These are phyloP conservation scores for Stylonectria norvegica DNA, from an alignment of 2,329 filamentous ascomycete genomes.

Conservation along the genomic window DNA sequence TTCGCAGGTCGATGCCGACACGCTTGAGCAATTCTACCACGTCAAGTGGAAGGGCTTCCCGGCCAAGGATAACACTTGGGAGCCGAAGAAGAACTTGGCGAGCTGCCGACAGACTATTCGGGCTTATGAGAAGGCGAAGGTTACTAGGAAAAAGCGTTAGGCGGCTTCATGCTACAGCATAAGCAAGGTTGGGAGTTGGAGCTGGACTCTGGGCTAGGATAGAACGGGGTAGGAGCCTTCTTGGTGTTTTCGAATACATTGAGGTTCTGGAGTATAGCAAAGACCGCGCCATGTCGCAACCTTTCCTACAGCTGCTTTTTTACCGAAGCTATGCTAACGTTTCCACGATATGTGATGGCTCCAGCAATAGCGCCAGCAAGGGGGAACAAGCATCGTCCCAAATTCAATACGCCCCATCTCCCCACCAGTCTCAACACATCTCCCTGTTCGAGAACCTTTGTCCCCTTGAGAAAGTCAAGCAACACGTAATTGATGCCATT, in stretches of 20 bases:
- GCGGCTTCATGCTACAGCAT: no score
- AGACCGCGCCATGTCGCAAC: no score
- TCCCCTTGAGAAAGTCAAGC: conserved; percentile 22
- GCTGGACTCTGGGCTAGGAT: no score
- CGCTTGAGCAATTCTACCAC: conserved; percentile 40
- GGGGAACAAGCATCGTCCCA: conserved; percentile 30
- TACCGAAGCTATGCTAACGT: no score
- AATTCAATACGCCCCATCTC: conserved; percentile 28
- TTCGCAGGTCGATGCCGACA: conserved; percentile 35
- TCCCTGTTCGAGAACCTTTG: conserved; percentile 8
- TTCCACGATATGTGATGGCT: conserved; percentile 17
- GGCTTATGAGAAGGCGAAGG: conserved; percentile 37
- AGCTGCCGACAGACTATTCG: conserved; percentile 37
- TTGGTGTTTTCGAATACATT: no score
- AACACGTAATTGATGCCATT: conserved; percentile 34
- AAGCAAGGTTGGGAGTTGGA: no score
- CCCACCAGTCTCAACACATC: conserved; percentile 11
- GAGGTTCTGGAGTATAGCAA: no score
- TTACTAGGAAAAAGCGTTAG: no score
- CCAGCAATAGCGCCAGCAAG: conserved; percentile 29
- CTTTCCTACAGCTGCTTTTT: no score
- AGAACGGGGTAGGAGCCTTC: no score
- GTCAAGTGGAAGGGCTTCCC: conserved; percentile 54
- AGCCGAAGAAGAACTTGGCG: conserved; percentile 44
- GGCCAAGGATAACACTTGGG: conserved; percentile 49